Percentiles rank a stretch among this genome's conserved stretches.
phyloP scores from a whole-genome alignment of 768 basidiomycete genomes.

The Russula griseocarnosa region DNA sequence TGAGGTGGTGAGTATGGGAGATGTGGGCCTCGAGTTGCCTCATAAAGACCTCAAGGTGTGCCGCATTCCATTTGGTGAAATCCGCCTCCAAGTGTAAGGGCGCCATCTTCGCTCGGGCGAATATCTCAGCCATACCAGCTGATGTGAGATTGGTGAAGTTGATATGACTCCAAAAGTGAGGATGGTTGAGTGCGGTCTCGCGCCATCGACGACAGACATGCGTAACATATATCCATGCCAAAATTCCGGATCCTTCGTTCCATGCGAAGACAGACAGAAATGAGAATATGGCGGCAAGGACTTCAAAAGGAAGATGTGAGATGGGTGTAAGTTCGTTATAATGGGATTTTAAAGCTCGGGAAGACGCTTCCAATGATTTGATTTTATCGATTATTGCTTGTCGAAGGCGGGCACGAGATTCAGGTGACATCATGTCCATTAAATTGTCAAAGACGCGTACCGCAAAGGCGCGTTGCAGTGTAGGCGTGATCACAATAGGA shows the following conservation, averaged over 20 bases:
- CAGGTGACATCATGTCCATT: background rate
- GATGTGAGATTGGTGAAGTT: background rate
- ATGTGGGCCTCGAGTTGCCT: conserved; percentile 1
- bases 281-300: conserved; percentile 7
- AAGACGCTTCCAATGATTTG: conserved; percentile 1
- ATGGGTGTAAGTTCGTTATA: conserved; percentile 19
- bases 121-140: conserved; percentile 1
- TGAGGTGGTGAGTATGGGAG: conserved; percentile 7
- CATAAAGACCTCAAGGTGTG: background rate
- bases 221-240: conserved; percentile 12
- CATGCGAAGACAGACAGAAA: background rate
- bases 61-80: background rate
- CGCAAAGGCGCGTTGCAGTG: no score
- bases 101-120: conserved; percentile 8
- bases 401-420: background rate
- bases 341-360: conserved; percentile 1
- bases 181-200: conserved; percentile 15
- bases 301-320: conserved; percentile 11
- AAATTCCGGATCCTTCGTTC: background rate
- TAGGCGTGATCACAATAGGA: no score
- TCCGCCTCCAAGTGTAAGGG: conserved; percentile 10
- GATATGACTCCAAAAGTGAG: conserved; percentile 17
- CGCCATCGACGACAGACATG: conserved; percentile 25
- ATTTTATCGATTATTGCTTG: conserved; percentile 15
- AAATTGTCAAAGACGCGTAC: background rate